Evolutionary conservation across 2,329 filamentous ascomycete species (phyloP).

Genomic region (Diaporthe caulivora): DNA sequence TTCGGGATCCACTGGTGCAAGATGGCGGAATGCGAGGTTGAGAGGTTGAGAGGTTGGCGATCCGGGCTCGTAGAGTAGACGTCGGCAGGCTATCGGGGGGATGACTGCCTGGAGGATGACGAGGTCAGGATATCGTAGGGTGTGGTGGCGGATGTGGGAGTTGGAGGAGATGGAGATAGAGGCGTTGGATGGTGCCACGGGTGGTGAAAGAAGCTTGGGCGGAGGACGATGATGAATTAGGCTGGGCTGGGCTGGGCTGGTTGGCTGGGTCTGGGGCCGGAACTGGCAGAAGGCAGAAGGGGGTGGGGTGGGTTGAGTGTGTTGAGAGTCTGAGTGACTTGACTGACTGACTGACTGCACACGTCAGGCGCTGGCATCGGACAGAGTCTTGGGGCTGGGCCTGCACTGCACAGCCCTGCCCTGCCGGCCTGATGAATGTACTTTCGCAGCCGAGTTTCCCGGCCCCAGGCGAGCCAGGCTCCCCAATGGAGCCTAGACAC

Average conservation of each 20-base stretch:
- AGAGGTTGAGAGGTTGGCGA: not conserved
- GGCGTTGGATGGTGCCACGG: conserved; percentile 32
- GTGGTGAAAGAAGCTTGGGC: conserved; percentile 32
- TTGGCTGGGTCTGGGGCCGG: not conserved
- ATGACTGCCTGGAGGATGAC: conserved; percentile 35
- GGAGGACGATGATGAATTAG: conserved; percentile 33
- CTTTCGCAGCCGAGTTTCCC: conserved; percentile 12
- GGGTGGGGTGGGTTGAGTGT: too few relatives aligned
- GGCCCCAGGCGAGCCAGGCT: too few relatives aligned
- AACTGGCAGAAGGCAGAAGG: not conserved
- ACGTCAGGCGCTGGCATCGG: conserved; percentile 28
- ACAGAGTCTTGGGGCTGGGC: conserved; percentile 6
- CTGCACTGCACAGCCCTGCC: conserved; percentile 10
- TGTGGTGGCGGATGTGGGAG: conserved; percentile 26
- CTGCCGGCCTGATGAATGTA: not conserved
- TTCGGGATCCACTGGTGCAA: conserved; percentile 26
- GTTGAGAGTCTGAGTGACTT: too few relatives aligned
- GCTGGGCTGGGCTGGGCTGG: conserved; percentile 26
- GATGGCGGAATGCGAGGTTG: not conserved
- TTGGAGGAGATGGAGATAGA: conserved; percentile 32
- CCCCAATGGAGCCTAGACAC: conserved; percentile 3
- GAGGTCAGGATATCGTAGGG: conserved; percentile 32
- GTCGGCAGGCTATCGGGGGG: not conserved
- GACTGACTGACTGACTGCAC: conserved; percentile 15
- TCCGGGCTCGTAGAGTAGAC: conserved; percentile 11